These are phyloP conservation scores for Claviceps sp. DNA, from an alignment of 2,329 filamentous ascomycete genomes.

Conservation along the genomic window DNA sequence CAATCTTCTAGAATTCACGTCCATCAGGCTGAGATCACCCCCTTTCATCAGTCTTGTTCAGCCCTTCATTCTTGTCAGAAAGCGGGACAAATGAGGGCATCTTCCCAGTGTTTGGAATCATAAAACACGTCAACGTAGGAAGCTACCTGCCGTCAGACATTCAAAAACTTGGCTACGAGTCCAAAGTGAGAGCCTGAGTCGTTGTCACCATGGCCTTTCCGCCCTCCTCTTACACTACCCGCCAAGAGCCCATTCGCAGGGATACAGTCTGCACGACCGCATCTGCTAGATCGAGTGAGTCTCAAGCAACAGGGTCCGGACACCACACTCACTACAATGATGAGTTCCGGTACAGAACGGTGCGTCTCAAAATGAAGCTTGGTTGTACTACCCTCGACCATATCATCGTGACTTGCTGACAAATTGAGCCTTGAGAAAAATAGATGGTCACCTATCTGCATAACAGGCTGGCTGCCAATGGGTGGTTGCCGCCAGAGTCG, in stretches of 20 bases:
- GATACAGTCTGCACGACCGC: constrained; percentile 5
- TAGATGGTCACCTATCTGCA: constrained; percentile 20
- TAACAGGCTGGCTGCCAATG: constrained; percentile 15
- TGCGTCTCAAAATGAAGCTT: constrained; percentile 1
- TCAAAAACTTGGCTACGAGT: background rate
- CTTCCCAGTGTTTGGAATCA: background rate
- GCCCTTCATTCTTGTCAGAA: background rate
- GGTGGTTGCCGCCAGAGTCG: constrained; percentile 16
- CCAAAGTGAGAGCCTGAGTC: background rate
- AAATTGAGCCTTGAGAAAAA: background rate
- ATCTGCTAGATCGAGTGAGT: constrained; percentile 1
- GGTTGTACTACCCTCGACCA: background rate
- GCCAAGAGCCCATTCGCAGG: constrained; percentile 1
- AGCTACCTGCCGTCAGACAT: background rate
- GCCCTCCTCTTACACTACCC: background rate
- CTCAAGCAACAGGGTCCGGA: background rate
- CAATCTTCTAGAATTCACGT: background rate
- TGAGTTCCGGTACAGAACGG: constrained; percentile 19
- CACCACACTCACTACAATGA: constrained; percentile 12
- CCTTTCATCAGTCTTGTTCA: background rate
- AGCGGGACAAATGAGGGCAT: background rate
- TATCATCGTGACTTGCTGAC: background rate
- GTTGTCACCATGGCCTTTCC: constrained; percentile 3
- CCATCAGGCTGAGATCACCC: background rate
- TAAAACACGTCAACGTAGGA: background rate